A percentile compares a stretch with the other conserved stretches of the same genome.
Conservation (phyloP, 805 yeast genomes). For the Babjeviella inositovora region DNA sequence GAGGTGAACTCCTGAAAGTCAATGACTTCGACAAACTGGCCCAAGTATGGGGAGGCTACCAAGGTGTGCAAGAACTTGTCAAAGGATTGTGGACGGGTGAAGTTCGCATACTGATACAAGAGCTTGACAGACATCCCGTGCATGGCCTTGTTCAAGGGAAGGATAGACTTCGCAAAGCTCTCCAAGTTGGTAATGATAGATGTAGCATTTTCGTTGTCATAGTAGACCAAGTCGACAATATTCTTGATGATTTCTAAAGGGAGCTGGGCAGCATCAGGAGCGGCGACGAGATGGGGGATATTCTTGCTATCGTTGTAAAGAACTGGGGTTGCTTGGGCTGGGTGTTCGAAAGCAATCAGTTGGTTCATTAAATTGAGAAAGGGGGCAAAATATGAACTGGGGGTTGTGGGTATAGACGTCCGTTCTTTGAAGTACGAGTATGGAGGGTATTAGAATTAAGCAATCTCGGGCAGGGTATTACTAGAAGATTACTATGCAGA, state of each 20-base stretch:
- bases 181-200: conserved; percentile 34
- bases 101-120: conserved; percentile 49
- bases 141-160: conserved; percentile 40
- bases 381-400: no score
- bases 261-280: no score
- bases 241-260: conserved; percentile 42
- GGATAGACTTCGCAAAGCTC: conserved; percentile 31
- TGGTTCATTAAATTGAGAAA: no score
- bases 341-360: no score
- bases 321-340: no score
- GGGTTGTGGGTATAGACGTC: no score
- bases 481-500: no score
- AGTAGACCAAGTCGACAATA: conserved; percentile 35
- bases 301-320: no score
- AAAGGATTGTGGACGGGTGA: conserved; percentile 71
- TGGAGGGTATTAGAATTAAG: no score
- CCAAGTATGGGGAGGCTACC: conserved; percentile 24
- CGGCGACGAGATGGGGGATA: no score
- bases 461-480: no score
- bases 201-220: conserved; percentile 33
- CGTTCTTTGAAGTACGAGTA: no score
- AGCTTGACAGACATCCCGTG: conserved; percentile 40
- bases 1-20: conserved; percentile 85
- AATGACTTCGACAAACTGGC: conserved; percentile 52
- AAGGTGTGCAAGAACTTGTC: conserved; percentile 50